A percentile compares a stretch with the other conserved stretches of the same genome.
These are phyloP conservation scores for Coprinopsis cinerea DNA, from an alignment of 768 basidiomycete genomes.

Conservation along the genomic window DNA sequence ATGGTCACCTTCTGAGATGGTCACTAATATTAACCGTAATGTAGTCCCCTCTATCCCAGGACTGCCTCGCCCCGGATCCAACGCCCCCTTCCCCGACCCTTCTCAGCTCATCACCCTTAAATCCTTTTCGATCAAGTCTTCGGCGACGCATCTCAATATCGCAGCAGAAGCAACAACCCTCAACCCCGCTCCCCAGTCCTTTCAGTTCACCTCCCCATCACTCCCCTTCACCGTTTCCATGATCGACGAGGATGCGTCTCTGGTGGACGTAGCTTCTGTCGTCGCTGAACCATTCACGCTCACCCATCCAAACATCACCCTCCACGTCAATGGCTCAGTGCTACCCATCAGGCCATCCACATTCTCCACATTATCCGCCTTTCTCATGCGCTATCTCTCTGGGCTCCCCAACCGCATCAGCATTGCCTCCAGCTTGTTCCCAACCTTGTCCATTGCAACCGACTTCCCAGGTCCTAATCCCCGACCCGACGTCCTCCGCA, in stretches of 20 bases:
- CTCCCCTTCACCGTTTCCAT: conserved; percentile 61
- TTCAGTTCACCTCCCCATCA: conserved; percentile 47
- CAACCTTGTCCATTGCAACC: conserved; percentile 38
- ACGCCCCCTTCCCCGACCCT: conserved; percentile 47
- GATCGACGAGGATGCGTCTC: conserved; percentile 22
- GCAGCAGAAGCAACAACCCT: conserved; percentile 51
- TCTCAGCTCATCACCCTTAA: conserved; percentile 55
- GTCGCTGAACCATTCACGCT: conserved; percentile 50
- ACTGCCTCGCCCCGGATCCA: conserved; percentile 51
- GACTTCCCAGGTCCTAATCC: conserved; percentile 63
- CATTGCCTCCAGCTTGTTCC: conserved; percentile 48
- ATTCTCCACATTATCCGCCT: conserved; percentile 45
- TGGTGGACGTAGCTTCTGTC: conserved; percentile 49
- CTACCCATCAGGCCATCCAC: conserved; percentile 41
- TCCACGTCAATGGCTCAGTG: conserved; percentile 50
- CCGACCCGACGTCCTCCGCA: conserved; percentile 57
- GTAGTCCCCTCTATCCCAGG: conserved; percentile 63
- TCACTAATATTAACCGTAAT: conserved; percentile 10
- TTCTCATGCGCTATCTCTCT: conserved; percentile 62
- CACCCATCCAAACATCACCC: conserved; percentile 62
- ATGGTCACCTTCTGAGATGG: conserved; percentile 1
- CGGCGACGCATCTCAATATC: conserved; percentile 29
- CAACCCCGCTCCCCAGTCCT: conserved; percentile 46
- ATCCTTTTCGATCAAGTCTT: conserved; percentile 41
- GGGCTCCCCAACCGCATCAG: conserved; percentile 49